Evolutionary conservation across 108 stramenopile species (phyloP), one percentile per base, ranked within the genome.

Genomic region (Cyclotella sp.): DNA sequence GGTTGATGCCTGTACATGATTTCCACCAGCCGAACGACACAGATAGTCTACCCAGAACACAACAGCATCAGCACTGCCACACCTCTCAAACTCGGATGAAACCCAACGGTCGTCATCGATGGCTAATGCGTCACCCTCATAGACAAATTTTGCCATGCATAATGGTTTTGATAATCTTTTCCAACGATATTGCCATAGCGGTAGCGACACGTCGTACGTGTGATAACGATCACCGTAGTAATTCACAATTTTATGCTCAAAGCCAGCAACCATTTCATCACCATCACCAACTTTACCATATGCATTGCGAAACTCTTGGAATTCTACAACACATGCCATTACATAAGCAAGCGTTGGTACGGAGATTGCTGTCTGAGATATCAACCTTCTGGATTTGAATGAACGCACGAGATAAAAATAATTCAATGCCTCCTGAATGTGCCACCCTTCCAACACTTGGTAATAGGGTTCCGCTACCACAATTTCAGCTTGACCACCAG

Each of bases 381-480:
- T 44, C 0, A 93, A 57, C 9, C 70, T 65, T 27, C 83, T 75
- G 28, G 60, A 42, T 57, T 83, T 87, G 62, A 91, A 59, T 19
- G 82, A 70, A 1, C 84, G 72, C 0, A 91, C 60, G 6, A 85
- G 72, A 79, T 92, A 85, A 68, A 76, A 90, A 73, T 82, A 93
- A 45, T 95, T 91, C 15, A 93, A 57, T 9, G 92, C 92, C 77
- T 89, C 89, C 59, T 89, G 83, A 22, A 93, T 57, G 60, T 85
- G 85, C 90, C 91, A 93, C n/a, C 89, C 91, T 44, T 82, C 81
- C 22, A 82, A 29, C 34, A 88, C 75, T 78, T 91, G 87, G 65
- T 89, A 95, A 68, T 92, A 93, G 18, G 93, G 93, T 57, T 95
- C 94, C 9, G 86, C 91, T 12, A 90, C 76, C 4, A 95, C 87